A percentile compares a stretch with the other conserved stretches of the same genome.
Conservation (phyloP, 345 rosid species). For the Gossypium sturtianum region DNA sequence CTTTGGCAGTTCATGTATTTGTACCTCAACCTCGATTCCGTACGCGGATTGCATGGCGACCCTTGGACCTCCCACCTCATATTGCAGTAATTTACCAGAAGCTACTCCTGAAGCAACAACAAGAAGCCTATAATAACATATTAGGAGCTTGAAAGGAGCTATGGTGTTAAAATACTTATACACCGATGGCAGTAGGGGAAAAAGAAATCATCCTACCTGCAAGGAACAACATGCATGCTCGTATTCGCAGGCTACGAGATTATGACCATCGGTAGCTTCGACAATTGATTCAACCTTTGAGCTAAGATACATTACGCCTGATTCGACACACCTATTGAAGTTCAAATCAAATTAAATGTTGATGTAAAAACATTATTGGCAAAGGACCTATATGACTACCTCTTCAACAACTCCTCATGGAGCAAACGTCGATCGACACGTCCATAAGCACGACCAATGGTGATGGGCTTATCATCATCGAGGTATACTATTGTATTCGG, state of each 20-base stretch:
- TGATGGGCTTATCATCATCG: constrained; percentile 62
- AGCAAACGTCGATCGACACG: constrained; percentile 82
- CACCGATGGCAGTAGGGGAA: neutral
- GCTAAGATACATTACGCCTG: constrained; percentile 91
- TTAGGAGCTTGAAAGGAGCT: constrained; percentile 29
- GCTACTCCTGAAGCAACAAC: constrained; percentile 99
- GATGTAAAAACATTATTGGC: neutral
- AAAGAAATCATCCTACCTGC: constrained; percentile 52
- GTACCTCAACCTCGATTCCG: constrained; percentile 96
- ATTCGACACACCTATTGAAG: constrained; percentile 87
- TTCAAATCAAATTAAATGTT: constrained; percentile 42
- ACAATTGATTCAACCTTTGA: constrained; percentile 78
- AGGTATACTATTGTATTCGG: constrained; percentile 77
- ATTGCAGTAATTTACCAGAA: constrained; percentile 91
- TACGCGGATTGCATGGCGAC: constrained; percentile 93
- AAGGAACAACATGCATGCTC: constrained; percentile 39
- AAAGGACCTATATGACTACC: constrained; percentile 33
- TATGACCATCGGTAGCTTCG: constrained; percentile 68
- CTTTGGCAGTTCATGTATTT: too few relatives aligned
- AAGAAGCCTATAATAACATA: constrained; percentile 62
- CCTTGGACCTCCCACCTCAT: constrained; percentile 93
- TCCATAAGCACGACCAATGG: constrained; percentile 94
- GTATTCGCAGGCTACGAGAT: constrained; percentile 66
- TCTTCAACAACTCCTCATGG: constrained; percentile 78
- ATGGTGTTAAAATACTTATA: neutral